Evolutionary conservation across 495 filamentous ascomycete genomes (phyloP).

Genomic region (Tricharina praecox): DNA sequence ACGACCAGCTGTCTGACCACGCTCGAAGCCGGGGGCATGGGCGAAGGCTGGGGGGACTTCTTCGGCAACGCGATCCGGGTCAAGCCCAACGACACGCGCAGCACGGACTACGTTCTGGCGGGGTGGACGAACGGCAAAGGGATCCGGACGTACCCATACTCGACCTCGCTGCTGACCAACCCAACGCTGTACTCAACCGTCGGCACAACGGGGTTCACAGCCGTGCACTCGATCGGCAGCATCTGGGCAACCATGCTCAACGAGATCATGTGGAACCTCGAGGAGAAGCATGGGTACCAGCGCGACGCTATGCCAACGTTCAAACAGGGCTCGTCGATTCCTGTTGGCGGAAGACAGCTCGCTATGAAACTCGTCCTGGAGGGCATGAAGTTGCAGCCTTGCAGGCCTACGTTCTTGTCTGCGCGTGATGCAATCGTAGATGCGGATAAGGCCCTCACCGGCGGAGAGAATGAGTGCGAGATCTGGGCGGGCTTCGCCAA

Average conservation of each 20-base stretch:
- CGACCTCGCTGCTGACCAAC: conserved; percentile 32
- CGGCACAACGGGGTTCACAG: conserved; percentile 24
- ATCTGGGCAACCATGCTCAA: conserved; percentile 39
- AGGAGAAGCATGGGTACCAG: conserved; percentile 36
- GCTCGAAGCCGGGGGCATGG: conserved; percentile 36
- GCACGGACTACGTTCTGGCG: conserved; percentile 32
- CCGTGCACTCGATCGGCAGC: conserved; percentile 34
- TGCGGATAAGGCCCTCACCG: conserved; percentile 35
- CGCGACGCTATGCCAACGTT: conserved; percentile 30
- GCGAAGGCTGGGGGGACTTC: conserved; percentile 41
- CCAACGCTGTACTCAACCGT: conserved; percentile 33
- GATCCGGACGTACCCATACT: conserved; percentile 37
- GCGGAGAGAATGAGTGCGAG: conserved; percentile 35
- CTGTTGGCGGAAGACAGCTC: conserved; percentile 35
- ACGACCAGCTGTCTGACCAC: conserved; percentile 33
- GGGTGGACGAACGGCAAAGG: conserved; percentile 31
- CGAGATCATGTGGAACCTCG: conserved; percentile 37
- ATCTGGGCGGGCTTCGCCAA: conserved; percentile 40
- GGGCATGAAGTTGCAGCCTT: conserved; percentile 39
- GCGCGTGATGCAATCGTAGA: conserved; percentile 38
- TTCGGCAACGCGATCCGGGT: conserved; percentile 36
- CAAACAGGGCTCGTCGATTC: conserved; percentile 30
- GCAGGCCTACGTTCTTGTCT: conserved; percentile 35
- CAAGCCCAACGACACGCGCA: conserved; percentile 32
- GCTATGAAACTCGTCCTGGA: conserved; percentile 37